Evolutionary conservation across 139 green algal genomes (phyloP), one percentile per base, ranked within the genome.

Genomic region (Micractinium conductrix): DNA sequence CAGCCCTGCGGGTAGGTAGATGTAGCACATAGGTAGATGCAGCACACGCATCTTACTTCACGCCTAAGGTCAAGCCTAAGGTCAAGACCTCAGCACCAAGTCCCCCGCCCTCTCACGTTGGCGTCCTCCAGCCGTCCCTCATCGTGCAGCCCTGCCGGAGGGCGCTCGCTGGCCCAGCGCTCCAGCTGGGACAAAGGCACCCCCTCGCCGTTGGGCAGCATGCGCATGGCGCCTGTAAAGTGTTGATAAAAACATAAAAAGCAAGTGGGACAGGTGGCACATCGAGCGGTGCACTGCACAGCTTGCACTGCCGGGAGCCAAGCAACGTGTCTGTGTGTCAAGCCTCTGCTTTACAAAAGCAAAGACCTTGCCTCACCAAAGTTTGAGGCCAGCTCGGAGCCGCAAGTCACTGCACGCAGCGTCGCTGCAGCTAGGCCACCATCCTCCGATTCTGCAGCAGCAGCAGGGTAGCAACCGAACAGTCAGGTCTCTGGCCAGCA

Each of bases 151-250:
- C 4, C 74, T 38, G 33, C n/a, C 50, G 4, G 35, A 38, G 74
- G 17, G 21, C 35, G 35, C 28, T 33, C 74, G 55, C 37, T 40
- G 70, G 17, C 78, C 60, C 42, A 37, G 62, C 78, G 78, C 53
- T 85, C 80, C 1, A 28, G 38, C 21, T 37, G 24, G 19, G 80
- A 53, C 14, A 85, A 40, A 12, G 70, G 74, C 43, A 90, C 85
- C 53, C 93, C 92, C 84, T 94, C 87, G 0, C 92, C 92, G 65
- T 92, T 93, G 37, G 92, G 88, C 81, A 91, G 89, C 92, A 95
- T 96, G 42, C 86, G 84, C 91, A 96, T 93, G 17, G 55, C 79
- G 10, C 84, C 83, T 87, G 74, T 48, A 87, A 0, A 67, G n/a
- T n/a, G n/a, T n/a, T n/a, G n/a, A n/a, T n/a, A n/a, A n/a, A n/a